phyloP scores from a whole-genome alignment of 768 basidiomycete species.

The Suillus weaverae region DNA sequence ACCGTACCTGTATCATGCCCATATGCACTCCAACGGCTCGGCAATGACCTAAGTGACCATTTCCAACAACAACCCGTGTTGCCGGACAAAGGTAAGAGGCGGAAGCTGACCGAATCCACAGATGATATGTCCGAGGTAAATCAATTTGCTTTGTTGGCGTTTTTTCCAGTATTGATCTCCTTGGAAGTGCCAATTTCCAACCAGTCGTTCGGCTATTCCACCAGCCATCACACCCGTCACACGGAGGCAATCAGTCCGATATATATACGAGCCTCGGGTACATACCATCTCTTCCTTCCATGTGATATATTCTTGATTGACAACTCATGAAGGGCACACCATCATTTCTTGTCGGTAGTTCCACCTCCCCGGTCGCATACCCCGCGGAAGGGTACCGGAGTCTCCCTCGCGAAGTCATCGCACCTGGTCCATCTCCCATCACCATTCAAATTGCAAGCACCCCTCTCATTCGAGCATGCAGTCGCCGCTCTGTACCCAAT shows the following conservation, averaged over 20 bases:
- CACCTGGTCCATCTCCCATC: neutral
- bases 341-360: constrained; percentile 33
- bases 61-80: neutral
- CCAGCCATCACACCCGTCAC: neutral
- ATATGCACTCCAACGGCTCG: neutral
- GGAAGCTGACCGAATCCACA: constrained; percentile 10
- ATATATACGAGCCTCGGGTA: constrained; percentile 32
- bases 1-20: constrained; percentile 2
- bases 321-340: constrained; percentile 20
- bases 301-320: constrained; percentile 5
- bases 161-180: neutral
- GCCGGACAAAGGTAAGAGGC: constrained; percentile 25
- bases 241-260: constrained; percentile 15
- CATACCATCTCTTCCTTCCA: neutral
- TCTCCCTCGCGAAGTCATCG: constrained; percentile 17
- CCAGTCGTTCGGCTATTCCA: neutral
- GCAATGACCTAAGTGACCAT: neutral
- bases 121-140: constrained; percentile 1
- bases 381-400: constrained; percentile 32
- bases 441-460: constrained; percentile 10
- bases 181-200: neutral
- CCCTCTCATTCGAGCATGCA: constrained; percentile 12
- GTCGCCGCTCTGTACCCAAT: constrained; percentile 22
- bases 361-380: constrained; percentile 31
- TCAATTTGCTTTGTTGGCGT: neutral